Percentiles rank a stretch among this genome's conserved stretches.
Conservation (phyloP, 1,284 basidiomycete species). For the Bjerkandera adusta region DNA sequence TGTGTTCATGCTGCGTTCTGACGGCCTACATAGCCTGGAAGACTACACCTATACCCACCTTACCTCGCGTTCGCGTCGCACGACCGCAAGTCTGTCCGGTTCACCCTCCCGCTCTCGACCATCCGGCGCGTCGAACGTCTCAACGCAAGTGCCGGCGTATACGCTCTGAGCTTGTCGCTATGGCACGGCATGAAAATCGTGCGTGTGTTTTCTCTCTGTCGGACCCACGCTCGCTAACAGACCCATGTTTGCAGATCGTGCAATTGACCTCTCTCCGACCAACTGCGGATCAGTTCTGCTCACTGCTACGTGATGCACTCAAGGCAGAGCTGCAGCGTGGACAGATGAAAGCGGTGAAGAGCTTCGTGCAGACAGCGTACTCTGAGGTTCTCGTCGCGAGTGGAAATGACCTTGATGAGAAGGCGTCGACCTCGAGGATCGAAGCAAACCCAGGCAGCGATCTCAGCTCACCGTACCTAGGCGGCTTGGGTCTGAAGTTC, state of each 20-base stretch:
- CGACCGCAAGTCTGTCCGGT: conserved; percentile 89
- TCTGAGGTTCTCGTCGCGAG: conserved; percentile 82
- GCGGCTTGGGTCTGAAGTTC: conserved; percentile 84
- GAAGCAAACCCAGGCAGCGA: conserved; percentile 41
- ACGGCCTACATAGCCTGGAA: conserved; percentile 70
- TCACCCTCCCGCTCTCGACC: conserved; percentile 91
- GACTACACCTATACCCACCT: conserved; percentile 85
- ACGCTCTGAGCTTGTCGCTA: conserved; percentile 90
- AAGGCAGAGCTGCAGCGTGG: conserved; percentile 85
- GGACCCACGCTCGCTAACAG: not conserved
- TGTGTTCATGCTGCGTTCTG: not conserved
- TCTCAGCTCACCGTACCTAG: conserved; percentile 68
- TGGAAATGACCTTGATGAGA: conserved; percentile 59
- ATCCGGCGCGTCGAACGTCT: conserved; percentile 94
- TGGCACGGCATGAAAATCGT: conserved; percentile 98
- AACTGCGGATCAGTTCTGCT: conserved; percentile 93
- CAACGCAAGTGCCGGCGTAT: conserved; percentile 90
- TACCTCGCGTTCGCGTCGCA: conserved; percentile 92
- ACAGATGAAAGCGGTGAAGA: conserved; percentile 92
- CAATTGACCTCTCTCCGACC: conserved; percentile 96
- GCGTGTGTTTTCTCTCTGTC: conserved; percentile 32
- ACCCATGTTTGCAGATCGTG: conserved; percentile 62
- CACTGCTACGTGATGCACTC: conserved; percentile 84
- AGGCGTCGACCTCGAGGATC: conserved; percentile 42
- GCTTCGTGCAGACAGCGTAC: conserved; percentile 91